These are phyloP conservation scores for Metschnikowia proteae DNA, from an alignment of 805 yeast genomes.

Conservation along the genomic window DNA sequence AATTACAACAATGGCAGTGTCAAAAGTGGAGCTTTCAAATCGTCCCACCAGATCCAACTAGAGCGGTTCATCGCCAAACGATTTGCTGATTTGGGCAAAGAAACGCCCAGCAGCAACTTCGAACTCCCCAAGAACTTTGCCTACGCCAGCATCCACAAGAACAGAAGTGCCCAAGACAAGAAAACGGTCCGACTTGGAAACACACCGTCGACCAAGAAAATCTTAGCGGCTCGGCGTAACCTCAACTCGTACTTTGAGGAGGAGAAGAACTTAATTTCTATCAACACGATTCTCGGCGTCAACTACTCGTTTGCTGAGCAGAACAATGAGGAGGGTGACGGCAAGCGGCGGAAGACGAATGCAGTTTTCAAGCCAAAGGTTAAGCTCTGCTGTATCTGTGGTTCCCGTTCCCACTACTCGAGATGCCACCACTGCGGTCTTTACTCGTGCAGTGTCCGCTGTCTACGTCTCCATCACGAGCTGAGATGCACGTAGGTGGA, in stretches of 20 bases:
- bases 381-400: constrained; percentile 41
- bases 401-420: constrained; percentile 33
- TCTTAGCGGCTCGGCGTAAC: constrained; percentile 40
- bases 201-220: constrained; percentile 42
- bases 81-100: constrained; percentile 33
- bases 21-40: constrained; percentile 35
- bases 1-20: constrained; percentile 23
- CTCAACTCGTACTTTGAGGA: constrained; percentile 44
- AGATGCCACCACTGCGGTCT: constrained; percentile 40
- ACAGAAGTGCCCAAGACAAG: constrained; percentile 19
- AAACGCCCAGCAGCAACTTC: constrained; percentile 27
- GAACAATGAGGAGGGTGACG: constrained; percentile 19
- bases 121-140: constrained; percentile 41
- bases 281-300: constrained; percentile 39
- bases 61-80: constrained; percentile 38
- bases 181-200: constrained; percentile 35
- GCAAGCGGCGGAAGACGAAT: constrained; percentile 16
- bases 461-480: constrained; percentile 38
- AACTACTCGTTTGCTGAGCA: constrained; percentile 42
- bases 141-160: constrained; percentile 30
- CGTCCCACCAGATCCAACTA: constrained; percentile 40
- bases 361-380: constrained; percentile 29
- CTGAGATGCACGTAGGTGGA: constrained; percentile 32
- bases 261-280: constrained; percentile 40
- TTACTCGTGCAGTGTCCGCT: constrained; percentile 38